Evolutionary conservation across 1,284 basidiomycete genomes (phyloP).

Genomic region (Malassezia japonica): DNA sequence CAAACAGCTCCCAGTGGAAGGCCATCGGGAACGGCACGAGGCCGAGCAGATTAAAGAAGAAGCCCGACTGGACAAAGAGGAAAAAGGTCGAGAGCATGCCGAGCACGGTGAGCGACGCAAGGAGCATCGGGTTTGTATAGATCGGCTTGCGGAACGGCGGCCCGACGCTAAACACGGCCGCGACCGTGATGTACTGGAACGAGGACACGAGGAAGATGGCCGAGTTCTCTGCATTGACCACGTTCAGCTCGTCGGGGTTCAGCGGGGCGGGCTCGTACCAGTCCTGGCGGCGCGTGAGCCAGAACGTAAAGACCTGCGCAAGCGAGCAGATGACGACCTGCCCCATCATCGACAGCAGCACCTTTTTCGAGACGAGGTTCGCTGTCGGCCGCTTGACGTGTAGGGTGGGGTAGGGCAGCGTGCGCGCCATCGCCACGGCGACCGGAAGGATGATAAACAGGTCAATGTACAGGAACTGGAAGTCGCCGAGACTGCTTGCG

Average conservation of each 20-base stretch:
- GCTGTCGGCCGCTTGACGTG: constrained; percentile 87
- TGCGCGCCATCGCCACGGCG: constrained; percentile 87
- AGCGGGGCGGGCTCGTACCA: constrained; percentile 65
- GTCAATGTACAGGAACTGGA: constrained; percentile 95
- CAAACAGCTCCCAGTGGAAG: constrained; percentile 63
- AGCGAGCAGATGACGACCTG: constrained; percentile 79
- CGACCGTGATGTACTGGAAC: constrained; percentile 96
- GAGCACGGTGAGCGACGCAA: constrained; percentile 29
- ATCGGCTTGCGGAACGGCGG: constrained; percentile 90
- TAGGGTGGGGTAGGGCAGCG: constrained; percentile 68
- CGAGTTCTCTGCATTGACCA: constrained; percentile 89
- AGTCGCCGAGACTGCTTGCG: constrained; percentile 89
- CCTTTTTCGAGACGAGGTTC: constrained; percentile 89
- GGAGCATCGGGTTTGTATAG: constrained; percentile 64
- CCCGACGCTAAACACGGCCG: constrained; percentile 92
- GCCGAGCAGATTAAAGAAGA: constrained; percentile 62
- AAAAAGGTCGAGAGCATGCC: constrained; percentile 31
- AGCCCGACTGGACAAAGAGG: constrained; percentile 55
- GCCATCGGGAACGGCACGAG: constrained; percentile 65
- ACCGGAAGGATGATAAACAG: constrained; percentile 94
- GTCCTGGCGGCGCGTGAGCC: constrained; percentile 72
- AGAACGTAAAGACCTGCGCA: constrained; percentile 76
- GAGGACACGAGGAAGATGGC: constrained; percentile 85
- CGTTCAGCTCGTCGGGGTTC: constrained; percentile 68
- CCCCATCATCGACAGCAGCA: constrained; percentile 82